phyloP scores from a whole-genome alignment of 2,329 filamentous ascomycete species.

The Massarina eburnea region DNA sequence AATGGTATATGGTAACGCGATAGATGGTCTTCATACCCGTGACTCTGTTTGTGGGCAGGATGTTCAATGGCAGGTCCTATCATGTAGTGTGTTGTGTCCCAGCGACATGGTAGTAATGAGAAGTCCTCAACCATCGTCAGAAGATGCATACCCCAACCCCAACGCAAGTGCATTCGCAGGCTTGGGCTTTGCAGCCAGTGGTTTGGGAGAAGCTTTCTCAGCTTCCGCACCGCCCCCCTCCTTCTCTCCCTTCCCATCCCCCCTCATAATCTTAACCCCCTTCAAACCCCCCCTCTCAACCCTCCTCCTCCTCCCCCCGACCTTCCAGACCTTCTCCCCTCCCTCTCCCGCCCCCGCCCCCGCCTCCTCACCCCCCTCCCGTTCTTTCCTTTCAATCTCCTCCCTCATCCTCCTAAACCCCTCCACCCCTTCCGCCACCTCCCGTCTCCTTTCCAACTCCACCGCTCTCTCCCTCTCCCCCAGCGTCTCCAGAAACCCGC shows the following conservation, averaged over 20 bases:
- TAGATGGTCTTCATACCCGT: no score
- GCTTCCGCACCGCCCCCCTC: conserved; percentile 3
- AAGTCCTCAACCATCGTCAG: conserved; percentile 42
- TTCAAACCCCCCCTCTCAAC: conserved; percentile 36
- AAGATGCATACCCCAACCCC: conserved; percentile 47
- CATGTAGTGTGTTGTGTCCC: not conserved
- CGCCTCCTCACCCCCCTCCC: conserved; percentile 44
- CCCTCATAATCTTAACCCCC: conserved; percentile 49
- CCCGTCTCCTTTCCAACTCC: conserved; percentile 59
- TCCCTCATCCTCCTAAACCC: conserved; percentile 61
- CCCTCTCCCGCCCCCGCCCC: conserved; percentile 39
- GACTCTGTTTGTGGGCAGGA: no score
- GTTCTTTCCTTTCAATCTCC: conserved; percentile 55
- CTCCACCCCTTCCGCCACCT: conserved; percentile 62
- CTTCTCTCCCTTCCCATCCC: conserved; percentile 21
- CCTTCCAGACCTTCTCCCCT: conserved; percentile 49
- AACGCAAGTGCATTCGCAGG: conserved; percentile 24
- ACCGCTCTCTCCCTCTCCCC: conserved; percentile 59
- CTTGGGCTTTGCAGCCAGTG: conserved; percentile 17
- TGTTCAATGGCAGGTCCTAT: no score
- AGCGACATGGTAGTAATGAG: not conserved
- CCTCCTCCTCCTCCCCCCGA: conserved; percentile 54
- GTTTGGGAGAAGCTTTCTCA: conserved; percentile 14
- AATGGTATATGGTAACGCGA: no score
- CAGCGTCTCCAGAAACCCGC: conserved; percentile 69